Evolutionary conservation across 1,139 yeast species (phyloP).

Genomic region (Yamadazyma jaroonii): DNA sequence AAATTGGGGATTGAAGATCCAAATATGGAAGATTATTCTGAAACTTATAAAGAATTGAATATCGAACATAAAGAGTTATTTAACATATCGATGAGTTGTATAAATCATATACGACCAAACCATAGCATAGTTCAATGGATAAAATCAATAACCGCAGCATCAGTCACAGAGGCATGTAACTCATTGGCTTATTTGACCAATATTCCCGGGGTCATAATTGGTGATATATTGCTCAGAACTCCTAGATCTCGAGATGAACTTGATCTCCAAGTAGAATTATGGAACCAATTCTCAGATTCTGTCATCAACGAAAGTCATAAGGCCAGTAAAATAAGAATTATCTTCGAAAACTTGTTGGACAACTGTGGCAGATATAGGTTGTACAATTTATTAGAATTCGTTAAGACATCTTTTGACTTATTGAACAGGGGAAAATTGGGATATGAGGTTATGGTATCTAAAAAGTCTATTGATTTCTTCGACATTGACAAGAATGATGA

Average conservation of each 20-base stretch:
- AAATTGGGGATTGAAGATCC: not conserved
- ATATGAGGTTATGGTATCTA: not conserved
- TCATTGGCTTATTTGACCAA: constrained; percentile 22
- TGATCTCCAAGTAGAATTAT: constrained; percentile 35
- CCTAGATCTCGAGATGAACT: constrained; percentile 33
- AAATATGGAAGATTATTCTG: not conserved
- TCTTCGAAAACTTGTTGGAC: constrained; percentile 25
- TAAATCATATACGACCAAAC: not conserved
- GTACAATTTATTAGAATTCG: constrained; percentile 16
- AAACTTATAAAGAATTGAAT: not conserved
- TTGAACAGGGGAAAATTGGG: not conserved
- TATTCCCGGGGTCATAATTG: constrained; percentile 37
- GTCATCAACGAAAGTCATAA: constrained; percentile 19
- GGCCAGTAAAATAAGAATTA: constrained; percentile 17
- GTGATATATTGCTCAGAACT: constrained; percentile 35
- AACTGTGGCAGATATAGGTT: constrained; percentile 27
- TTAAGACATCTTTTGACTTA: constrained; percentile 14
- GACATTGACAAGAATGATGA: constrained; percentile 6
- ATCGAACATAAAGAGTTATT: constrained; percentile 1
- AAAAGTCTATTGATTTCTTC: not conserved
- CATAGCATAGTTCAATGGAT: constrained; percentile 27
- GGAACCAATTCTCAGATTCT: constrained; percentile 22
- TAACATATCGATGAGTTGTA: constrained; percentile 4
- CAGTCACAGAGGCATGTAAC: constrained; percentile 27
- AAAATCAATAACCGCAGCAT: constrained; percentile 22